These are phyloP conservation scores for Martensiomyces pterosporus DNA, from an alignment of 192 early-diverging fungal species.

Conservation along the genomic window DNA sequence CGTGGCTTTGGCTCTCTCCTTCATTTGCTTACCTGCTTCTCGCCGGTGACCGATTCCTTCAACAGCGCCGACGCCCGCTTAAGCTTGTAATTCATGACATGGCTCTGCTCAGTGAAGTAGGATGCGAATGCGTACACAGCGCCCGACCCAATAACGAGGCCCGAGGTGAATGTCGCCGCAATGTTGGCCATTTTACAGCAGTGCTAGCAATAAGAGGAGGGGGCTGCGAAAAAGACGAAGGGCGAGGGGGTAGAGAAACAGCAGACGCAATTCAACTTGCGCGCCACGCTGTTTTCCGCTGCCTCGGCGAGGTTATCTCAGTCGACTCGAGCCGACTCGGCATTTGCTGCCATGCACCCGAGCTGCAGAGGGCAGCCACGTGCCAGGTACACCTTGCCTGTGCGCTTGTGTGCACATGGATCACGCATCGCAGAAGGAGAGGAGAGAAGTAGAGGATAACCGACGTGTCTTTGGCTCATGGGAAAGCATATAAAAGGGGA, in stretches of 20 bases:
- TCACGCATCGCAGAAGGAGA: too few relatives aligned
- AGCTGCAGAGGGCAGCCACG: too few relatives aligned
- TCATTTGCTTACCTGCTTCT: slow-evolving; percentile 17
- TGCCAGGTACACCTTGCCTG: too few relatives aligned
- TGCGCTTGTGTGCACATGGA: too few relatives aligned
- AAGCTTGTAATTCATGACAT: slow-evolving; percentile 27
- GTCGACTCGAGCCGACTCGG: too few relatives aligned
- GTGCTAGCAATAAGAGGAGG: neutral
- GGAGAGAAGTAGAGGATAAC: too few relatives aligned
- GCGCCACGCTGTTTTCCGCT: too few relatives aligned
- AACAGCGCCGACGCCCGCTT: slow-evolving; percentile 26
- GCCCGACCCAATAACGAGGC: slow-evolving; percentile 37
- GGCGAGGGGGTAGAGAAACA: neutral
- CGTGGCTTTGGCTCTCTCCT: too few relatives aligned
- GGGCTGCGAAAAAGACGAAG: neutral
- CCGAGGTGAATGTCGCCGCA: slow-evolving; percentile 35
- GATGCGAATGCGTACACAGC: slow-evolving; percentile 38
- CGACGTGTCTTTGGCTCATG: too few relatives aligned
- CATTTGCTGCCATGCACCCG: too few relatives aligned
- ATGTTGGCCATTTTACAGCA: slow-evolving; percentile 38
- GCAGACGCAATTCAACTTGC: neutral
- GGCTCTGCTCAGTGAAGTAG: slow-evolving; percentile 29
- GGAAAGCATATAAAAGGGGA: too few relatives aligned
- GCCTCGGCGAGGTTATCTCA: too few relatives aligned
- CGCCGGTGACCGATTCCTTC: slow-evolving; percentile 8